Conservation (phyloP, 352 stramenopile genomes). For the Pythium utonaiense region DNA sequence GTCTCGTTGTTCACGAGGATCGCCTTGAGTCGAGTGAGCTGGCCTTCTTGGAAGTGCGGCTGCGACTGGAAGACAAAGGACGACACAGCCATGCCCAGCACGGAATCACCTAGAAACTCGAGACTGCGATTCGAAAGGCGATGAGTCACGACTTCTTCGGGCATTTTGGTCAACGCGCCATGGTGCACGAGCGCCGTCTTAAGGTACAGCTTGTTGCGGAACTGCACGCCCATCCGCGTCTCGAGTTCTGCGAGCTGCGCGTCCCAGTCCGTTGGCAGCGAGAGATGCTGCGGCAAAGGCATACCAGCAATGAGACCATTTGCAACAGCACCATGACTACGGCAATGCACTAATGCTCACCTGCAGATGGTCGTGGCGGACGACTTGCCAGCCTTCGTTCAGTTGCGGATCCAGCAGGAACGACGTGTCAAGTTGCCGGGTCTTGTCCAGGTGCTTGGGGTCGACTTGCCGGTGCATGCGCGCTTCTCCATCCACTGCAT, state of each 20-base stretch:
- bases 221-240: slow-evolving; percentile 51
- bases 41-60: slow-evolving; percentile 64
- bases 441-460: slow-evolving; percentile 4
- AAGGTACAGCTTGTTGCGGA: slow-evolving; percentile 52
- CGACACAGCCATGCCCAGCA: slow-evolving; percentile 59
- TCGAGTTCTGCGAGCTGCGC: slow-evolving; percentile 46
- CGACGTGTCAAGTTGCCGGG: slow-evolving; percentile 12
- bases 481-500: neutral
- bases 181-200: slow-evolving; percentile 75
- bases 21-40: slow-evolving; percentile 66
- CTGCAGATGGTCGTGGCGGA: slow-evolving; percentile 20
- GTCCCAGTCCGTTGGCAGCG: slow-evolving; percentile 45
- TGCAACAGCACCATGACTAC: too few relatives aligned
- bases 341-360: too few relatives aligned
- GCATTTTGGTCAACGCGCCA: slow-evolving; percentile 51
- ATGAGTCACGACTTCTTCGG: slow-evolving; percentile 36
- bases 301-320: too few relatives aligned
- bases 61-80: slow-evolving; percentile 74
- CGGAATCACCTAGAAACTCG: slow-evolving; percentile 78
- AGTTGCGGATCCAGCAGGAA: slow-evolving; percentile 19
- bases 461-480: slow-evolving; percentile 16
- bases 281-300: slow-evolving; percentile 26
- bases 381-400: slow-evolving; percentile 31
- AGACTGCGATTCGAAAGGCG: slow-evolving; percentile 79
- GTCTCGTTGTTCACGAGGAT: slow-evolving; percentile 77